These are phyloP conservation scores for Calonectria ilicicola DNA, from an alignment of 2,329 filamentous ascomycete genomes.

Conservation along the genomic window DNA sequence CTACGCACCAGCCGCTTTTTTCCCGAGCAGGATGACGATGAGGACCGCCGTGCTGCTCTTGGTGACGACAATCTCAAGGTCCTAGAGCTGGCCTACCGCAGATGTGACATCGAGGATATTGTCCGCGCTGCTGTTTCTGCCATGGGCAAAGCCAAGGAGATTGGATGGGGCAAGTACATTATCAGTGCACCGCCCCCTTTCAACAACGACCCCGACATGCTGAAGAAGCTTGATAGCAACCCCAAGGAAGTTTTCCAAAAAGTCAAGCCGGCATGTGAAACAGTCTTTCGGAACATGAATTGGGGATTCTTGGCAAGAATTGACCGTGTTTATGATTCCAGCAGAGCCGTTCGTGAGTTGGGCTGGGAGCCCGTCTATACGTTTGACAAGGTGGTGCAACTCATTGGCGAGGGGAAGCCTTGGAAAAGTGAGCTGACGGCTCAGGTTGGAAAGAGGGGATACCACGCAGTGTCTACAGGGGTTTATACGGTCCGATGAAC, in stretches of 20 bases:
- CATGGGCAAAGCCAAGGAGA: constrained; percentile 46
- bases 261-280: constrained; percentile 42
- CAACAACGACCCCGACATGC: constrained; percentile 41
- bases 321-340: constrained; percentile 60
- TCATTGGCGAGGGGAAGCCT: constrained; percentile 48
- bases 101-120: constrained; percentile 58
- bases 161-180: constrained; percentile 56
- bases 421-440: constrained; percentile 54
- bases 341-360: constrained; percentile 54
- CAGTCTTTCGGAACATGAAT: constrained; percentile 45
- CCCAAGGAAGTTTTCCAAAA: constrained; percentile 46
- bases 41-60: constrained; percentile 50
- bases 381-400: constrained; percentile 50
- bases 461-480: constrained; percentile 56
- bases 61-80: constrained; percentile 60
- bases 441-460: constrained; percentile 57
- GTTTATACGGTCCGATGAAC: constrained; percentile 54
- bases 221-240: constrained; percentile 49
- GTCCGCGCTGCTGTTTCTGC: constrained; percentile 55
- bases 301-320: constrained; percentile 54
- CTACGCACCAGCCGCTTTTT: constrained; percentile 63
- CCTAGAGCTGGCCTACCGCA: constrained; percentile 59
- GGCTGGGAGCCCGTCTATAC: constrained; percentile 58
- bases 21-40: constrained; percentile 60
- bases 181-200: constrained; percentile 59